Percentiles rank a stretch among this genome's conserved stretches.
Conservation (phyloP, 306 rosid genomes). For the Rosa chinensis region DNA sequence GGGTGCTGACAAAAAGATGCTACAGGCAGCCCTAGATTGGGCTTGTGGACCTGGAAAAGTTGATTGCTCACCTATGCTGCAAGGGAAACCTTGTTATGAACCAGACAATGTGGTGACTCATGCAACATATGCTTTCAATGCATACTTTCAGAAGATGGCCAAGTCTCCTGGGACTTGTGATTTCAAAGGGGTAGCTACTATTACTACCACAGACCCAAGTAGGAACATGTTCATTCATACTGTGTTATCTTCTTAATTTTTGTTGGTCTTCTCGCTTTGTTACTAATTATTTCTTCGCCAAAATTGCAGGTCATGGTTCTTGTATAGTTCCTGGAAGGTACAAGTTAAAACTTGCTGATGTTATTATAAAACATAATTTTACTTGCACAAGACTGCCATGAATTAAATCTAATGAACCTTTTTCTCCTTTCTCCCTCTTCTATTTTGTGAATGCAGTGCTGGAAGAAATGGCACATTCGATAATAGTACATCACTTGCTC, state of each 20-base stretch:
- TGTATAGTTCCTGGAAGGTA: slow-evolving; percentile 87
- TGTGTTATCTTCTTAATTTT: neutral
- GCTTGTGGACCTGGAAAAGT: slow-evolving; percentile 98
- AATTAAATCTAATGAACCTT: slow-evolving; percentile 7
- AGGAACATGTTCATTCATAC: slow-evolving; percentile 22
- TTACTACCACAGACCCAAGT: slow-evolving; percentile 91
- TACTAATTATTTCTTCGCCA: slow-evolving; percentile 23
- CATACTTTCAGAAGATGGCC: slow-evolving; percentile 79
- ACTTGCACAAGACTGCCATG: slow-evolving; percentile 4
- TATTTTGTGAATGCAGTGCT: slow-evolving; percentile 39
- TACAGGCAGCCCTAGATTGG: slow-evolving; percentile 95
- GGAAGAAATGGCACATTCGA: slow-evolving; percentile 55
- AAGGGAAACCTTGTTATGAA: slow-evolving; percentile 78
- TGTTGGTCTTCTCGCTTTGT: neutral
- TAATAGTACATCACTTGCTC: slow-evolving; percentile 63
- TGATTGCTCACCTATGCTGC: slow-evolving; percentile 77
- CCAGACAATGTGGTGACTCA: slow-evolving; percentile 78
- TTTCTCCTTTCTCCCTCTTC: slow-evolving; percentile 8
- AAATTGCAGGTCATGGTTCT: slow-evolving; percentile 70
- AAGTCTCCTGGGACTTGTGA: slow-evolving; percentile 86
- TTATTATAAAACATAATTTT: neutral
- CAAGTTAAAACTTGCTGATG: neutral
- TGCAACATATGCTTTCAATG: slow-evolving; percentile 82
- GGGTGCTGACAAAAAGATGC: slow-evolving; percentile 70
- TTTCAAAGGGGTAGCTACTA: slow-evolving; percentile 85